Conservation (phyloP, 805 yeast genomes). For the Candida chilensis region DNA sequence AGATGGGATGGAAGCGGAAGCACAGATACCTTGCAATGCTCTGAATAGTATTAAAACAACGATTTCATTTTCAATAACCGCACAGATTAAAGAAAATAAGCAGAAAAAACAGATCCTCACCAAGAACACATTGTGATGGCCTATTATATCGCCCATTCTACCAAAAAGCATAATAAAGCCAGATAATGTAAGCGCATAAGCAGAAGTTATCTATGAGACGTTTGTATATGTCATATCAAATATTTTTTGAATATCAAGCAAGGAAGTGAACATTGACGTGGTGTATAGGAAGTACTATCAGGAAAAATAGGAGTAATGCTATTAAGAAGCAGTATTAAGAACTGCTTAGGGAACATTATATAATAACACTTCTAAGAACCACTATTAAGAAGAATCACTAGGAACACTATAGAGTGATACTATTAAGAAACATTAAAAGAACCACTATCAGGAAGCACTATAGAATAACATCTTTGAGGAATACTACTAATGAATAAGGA, state of each 20-base stretch:
- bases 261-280: not conserved
- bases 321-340: too few relatives aligned
- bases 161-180: not conserved
- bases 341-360: too few relatives aligned
- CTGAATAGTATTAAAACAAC: conserved; percentile 29
- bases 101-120: not conserved
- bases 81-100: conserved; percentile 7
- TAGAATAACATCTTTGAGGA: too few relatives aligned
- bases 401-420: too few relatives aligned
- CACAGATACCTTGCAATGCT: conserved; percentile 36
- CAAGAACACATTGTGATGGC: not conserved
- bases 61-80: conserved; percentile 18
- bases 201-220: not conserved
- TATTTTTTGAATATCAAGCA: not conserved
- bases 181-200: not conserved
- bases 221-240: not conserved
- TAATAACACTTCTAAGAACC: too few relatives aligned
- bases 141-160: not conserved
- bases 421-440: too few relatives aligned
- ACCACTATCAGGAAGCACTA: too few relatives aligned
- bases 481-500: too few relatives aligned
- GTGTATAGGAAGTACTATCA: too few relatives aligned
- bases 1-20: conserved; percentile 29
- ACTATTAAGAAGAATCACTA: too few relatives aligned
- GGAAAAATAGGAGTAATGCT: too few relatives aligned